Percentiles rank a stretch among this genome's conserved stretches.
phyloP scores from a whole-genome alignment of 192 early-diverging fungal species.

The Mortierella antarctica region DNA sequence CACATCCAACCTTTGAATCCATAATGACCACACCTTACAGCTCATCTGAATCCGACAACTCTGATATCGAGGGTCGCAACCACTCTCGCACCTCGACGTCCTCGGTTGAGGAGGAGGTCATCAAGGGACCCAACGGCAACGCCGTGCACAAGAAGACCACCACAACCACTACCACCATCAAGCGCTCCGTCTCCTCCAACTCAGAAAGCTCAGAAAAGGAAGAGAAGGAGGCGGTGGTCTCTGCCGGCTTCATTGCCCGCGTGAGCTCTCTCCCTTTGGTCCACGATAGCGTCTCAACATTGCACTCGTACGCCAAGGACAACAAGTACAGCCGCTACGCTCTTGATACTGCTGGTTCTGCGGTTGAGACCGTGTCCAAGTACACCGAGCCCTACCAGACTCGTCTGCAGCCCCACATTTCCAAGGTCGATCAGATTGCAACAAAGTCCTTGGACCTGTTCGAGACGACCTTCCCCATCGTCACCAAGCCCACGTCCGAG shows the following conservation, averaged over 20 bases:
- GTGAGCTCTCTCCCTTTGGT: slow-evolving; percentile 30
- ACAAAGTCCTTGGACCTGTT: slow-evolving; percentile 71
- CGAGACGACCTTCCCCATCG: slow-evolving; percentile 69
- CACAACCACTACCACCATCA: slow-evolving; percentile 24
- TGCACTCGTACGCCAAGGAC: slow-evolving; percentile 54
- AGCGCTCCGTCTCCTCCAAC: slow-evolving; percentile 11
- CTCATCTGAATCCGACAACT: slow-evolving; percentile 43
- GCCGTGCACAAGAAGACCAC: slow-evolving; percentile 15
- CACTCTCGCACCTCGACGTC: slow-evolving; percentile 65
- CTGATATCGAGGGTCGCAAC: slow-evolving; percentile 40
- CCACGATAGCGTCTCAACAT: slow-evolving; percentile 29
- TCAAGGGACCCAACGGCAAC: slow-evolving; percentile 27
- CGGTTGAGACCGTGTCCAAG: slow-evolving; percentile 29
- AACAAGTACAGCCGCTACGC: slow-evolving; percentile 46
- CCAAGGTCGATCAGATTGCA: slow-evolving; percentile 67
- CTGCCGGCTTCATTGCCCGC: slow-evolving; percentile 32
- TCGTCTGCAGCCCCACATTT: slow-evolving; percentile 63
- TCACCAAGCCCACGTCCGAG: slow-evolving; percentile 68
- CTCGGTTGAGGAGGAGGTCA: slow-evolving; percentile 58
- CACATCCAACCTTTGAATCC: slow-evolving; percentile 1
- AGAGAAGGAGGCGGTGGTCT: neutral
- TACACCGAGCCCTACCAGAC: slow-evolving; percentile 55
- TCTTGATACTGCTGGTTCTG: slow-evolving; percentile 30
- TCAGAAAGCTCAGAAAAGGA: slow-evolving; percentile 1
- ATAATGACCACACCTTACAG: slow-evolving; percentile 49